phyloP scores from a whole-genome alignment of 345 rosid species.

The Ceriops decandra region DNA sequence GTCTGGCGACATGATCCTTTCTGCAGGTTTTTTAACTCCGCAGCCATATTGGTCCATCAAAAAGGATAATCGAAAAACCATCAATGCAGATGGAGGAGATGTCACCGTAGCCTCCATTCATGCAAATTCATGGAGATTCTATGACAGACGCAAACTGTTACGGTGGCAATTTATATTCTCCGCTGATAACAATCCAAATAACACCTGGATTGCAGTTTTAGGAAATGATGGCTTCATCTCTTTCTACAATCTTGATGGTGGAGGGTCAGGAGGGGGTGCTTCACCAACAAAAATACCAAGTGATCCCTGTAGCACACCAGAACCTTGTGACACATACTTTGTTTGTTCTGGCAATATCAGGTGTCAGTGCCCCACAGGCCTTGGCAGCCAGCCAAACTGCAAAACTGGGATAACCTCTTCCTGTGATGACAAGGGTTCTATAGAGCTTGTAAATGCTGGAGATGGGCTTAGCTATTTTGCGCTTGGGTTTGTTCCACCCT shows the following conservation, averaged over 20 bases:
- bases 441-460: conserved; percentile 51
- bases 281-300: conserved; percentile 57
- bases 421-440: conserved; percentile 38
- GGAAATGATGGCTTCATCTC: conserved; percentile 60
- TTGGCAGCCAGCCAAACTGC: conserved; percentile 40
- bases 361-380: conserved; percentile 62
- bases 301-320: conserved; percentile 63
- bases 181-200: conserved; percentile 34
- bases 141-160: conserved; percentile 44
- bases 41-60: conserved; percentile 84
- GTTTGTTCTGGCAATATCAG: conserved; percentile 47
- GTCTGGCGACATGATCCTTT: conserved; percentile 71
- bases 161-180: conserved; percentile 54
- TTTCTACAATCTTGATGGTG: conserved; percentile 45
- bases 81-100: conserved; percentile 42
- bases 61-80: conserved; percentile 37
- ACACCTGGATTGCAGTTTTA: conserved; percentile 72
- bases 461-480: conserved; percentile 59
- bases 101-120: conserved; percentile 44
- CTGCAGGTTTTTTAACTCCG: conserved; percentile 50
- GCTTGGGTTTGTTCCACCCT: conserved; percentile 50
- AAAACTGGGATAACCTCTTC: conserved; percentile 50
- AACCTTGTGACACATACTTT: conserved; percentile 55
- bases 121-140: conserved; percentile 78
- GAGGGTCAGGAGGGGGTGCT: conserved; percentile 16